Evolutionary conservation across 441 rosid genomes (phyloP).

Genomic region (Bocquillonia castaneifolia): DNA sequence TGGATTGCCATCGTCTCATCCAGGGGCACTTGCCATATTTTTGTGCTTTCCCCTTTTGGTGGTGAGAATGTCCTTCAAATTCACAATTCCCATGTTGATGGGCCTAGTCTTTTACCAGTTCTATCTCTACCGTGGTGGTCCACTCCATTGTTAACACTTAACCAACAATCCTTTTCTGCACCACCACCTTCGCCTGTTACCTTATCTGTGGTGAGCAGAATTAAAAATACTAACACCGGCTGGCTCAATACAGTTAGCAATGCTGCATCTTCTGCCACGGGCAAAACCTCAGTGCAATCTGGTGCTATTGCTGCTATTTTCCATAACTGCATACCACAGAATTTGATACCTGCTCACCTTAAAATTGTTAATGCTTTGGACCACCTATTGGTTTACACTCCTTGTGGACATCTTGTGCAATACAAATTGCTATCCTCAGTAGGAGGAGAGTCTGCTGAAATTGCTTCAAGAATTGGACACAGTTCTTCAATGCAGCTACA

Average conservation of each 20-base stretch:
- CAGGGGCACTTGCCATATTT: constrained; percentile 89
- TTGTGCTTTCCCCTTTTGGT: constrained; percentile 83
- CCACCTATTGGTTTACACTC: constrained; percentile 74
- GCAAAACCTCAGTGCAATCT: constrained; percentile 68
- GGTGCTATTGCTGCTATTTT: constrained; percentile 86
- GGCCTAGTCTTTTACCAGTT: constrained; percentile 63
- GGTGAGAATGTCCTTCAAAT: constrained; percentile 81
- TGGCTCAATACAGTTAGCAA: constrained; percentile 70
- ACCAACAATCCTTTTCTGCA: constrained; percentile 48
- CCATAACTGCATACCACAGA: constrained; percentile 51
- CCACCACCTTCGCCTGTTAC: constrained; percentile 67
- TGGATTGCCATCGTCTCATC: constrained; percentile 91
- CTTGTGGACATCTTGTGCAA: constrained; percentile 90
- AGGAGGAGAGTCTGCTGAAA: constrained; percentile 56
- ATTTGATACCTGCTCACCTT: constrained; percentile 36
- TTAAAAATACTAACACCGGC: constrained; percentile 68
- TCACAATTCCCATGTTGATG: constrained; percentile 55
- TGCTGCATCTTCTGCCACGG: constrained; percentile 72
- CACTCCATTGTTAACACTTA: constrained; percentile 52
- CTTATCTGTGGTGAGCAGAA: constrained; percentile 89
- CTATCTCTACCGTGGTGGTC: constrained; percentile 91
- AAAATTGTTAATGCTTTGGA: constrained; percentile 53
- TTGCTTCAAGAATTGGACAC: constrained; percentile 42
- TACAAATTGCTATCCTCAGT: constrained; percentile 64
- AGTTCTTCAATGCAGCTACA: constrained; percentile 54